A percentile compares a stretch with the other conserved stretches of the same genome.
Evolutionary conservation across 1,139 yeast genomes (phyloP).

Genomic region (Nakaseomyces kungkrabaensis): DNA sequence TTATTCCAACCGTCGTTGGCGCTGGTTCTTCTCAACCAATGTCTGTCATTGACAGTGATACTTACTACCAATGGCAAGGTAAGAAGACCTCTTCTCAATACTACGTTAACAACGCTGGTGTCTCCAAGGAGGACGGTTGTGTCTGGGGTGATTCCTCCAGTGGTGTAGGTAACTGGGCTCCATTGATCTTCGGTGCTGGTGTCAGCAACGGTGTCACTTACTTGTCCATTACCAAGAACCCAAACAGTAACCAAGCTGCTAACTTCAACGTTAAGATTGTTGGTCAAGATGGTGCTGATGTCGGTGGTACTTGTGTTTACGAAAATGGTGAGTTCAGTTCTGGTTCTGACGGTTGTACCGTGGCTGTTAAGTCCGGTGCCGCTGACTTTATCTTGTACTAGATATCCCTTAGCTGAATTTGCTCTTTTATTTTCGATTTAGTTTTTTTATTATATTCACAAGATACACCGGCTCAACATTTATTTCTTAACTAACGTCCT

Average conservation of each 20-base stretch:
- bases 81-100: slow-evolving; percentile 85
- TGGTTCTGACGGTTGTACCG: slow-evolving; percentile 75
- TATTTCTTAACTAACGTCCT: not conserved
- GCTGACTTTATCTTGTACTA: slow-evolving; percentile 39
- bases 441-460: too few relatives aligned
- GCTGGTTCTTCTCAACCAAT: slow-evolving; percentile 60
- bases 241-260: slow-evolving; percentile 67
- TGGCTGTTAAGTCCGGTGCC: slow-evolving; percentile 68
- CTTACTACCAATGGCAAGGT: slow-evolving; percentile 77
- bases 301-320: slow-evolving; percentile 73
- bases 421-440: too few relatives aligned
- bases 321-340: slow-evolving; percentile 69
- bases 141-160: slow-evolving; percentile 78
- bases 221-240: slow-evolving; percentile 90
- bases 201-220: slow-evolving; percentile 66
- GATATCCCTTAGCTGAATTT: not conserved
- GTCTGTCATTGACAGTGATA: slow-evolving; percentile 67
- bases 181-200: slow-evolving; percentile 92
- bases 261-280: slow-evolving; percentile 84
- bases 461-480: too few relatives aligned
- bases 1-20: slow-evolving; percentile 72
- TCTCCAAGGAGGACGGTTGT: slow-evolving; percentile 80
- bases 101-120: slow-evolving; percentile 96
- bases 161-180: slow-evolving; percentile 97
- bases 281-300: slow-evolving; percentile 52